phyloP scores from a whole-genome alignment of 2,329 filamentous ascomycete genomes.

The Dichotomopilus funicola region DNA sequence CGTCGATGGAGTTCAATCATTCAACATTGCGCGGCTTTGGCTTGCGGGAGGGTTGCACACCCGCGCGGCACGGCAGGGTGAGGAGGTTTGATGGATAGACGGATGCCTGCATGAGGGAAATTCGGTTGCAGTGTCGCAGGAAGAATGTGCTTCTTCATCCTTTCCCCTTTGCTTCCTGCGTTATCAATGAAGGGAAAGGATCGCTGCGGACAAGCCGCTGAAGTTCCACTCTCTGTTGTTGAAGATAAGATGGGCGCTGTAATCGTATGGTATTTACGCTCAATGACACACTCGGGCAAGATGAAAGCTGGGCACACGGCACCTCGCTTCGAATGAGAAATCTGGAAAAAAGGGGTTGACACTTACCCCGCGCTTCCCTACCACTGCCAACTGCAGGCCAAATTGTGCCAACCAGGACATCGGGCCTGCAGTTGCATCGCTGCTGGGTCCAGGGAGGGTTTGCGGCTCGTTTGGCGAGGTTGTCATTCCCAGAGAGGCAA shows the following conservation, averaged over 20 bases:
- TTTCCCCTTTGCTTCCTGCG: no score
- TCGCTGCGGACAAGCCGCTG: no score
- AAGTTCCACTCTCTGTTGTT: no score
- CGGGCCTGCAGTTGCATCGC: slow-evolving; percentile 7
- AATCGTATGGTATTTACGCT: no score
- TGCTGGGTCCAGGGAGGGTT: neutral
- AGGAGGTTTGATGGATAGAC: neutral
- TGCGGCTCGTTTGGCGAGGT: neutral
- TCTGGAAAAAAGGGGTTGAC: neutral
- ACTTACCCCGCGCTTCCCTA: neutral
- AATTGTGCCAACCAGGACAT: slow-evolving; percentile 5
- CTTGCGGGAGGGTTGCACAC: neutral
- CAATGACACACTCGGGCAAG: no score
- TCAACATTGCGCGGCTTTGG: neutral
- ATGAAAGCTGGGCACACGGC: neutral
- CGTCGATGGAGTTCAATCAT: no score
- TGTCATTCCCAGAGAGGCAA: slow-evolving; percentile 1
- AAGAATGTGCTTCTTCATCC: neutral
- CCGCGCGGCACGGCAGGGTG: no score
- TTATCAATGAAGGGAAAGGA: no score
- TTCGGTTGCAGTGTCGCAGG: neutral
- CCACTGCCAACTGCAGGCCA: neutral
- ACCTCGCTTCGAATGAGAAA: neutral
- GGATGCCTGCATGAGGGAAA: neutral
- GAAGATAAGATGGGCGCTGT: no score